Evolutionary conservation across 2,329 filamentous ascomycete species (phyloP).

Genomic region (Helicocarpus griseus): DNA sequence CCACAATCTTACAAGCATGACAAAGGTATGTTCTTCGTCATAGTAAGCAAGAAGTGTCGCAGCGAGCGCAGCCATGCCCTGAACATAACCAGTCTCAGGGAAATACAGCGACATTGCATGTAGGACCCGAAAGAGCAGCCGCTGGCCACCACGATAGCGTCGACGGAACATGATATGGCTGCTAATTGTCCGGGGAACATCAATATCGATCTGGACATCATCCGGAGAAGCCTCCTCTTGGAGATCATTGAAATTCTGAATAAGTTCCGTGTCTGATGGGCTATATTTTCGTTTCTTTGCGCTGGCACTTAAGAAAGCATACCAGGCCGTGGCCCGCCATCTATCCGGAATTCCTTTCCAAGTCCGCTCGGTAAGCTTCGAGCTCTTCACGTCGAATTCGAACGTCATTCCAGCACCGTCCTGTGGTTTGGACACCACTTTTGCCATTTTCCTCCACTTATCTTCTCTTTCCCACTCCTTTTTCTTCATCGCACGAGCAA

Average conservation of each 20-base stretch:
- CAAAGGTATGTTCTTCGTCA: conserved; percentile 86
- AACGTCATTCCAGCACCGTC: conserved; percentile 54
- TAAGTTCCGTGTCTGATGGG: conserved; percentile 60
- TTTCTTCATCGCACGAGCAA: conserved; percentile 41
- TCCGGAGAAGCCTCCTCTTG: conserved; percentile 70
- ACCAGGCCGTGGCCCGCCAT: conserved; percentile 91
- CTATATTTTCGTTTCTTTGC: conserved; percentile 55
- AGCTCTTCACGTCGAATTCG: conserved; percentile 71
- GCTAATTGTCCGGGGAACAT: conserved; percentile 90
- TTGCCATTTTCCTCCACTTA: conserved; percentile 61
- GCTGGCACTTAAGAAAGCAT: conserved; percentile 75
- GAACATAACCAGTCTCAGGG: conserved; percentile 85
- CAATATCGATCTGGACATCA: conserved; percentile 93
- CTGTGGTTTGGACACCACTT: conserved; percentile 33
- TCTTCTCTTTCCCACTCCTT: conserved; percentile 55
- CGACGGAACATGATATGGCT: conserved; percentile 95
- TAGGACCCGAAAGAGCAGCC: conserved; percentile 82
- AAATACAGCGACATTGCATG: conserved; percentile 89
- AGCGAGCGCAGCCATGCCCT: conserved; percentile 91
- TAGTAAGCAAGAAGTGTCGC: conserved; percentile 94
- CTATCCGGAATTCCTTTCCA: conserved; percentile 98
- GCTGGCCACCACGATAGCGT: conserved; percentile 84
- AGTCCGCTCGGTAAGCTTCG: conserved; percentile 81
- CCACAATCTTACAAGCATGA: conserved; percentile 96
- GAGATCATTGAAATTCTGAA: conserved; percentile 61